Conservation (phyloP, 768 basidiomycete species). For the Phylloporus rhodoxanthus region DNA sequence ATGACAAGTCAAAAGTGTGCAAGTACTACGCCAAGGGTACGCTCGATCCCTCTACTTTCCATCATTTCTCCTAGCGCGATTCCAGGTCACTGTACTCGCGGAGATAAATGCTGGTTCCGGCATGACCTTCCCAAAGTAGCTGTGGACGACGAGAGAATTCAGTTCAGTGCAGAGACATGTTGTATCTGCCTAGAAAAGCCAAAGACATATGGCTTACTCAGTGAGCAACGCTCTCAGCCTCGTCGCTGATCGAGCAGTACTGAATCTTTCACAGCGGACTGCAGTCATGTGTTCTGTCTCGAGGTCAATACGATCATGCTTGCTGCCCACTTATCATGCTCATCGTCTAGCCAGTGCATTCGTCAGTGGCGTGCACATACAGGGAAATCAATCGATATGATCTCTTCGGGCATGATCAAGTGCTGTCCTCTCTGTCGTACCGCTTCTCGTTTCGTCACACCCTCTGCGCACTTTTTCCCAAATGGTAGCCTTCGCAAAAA, state of each 20-base stretch:
- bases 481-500: slow-evolving; percentile 50
- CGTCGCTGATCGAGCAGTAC: neutral
- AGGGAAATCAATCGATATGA: slow-evolving; percentile 45
- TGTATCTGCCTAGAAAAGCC: slow-evolving; percentile 75
- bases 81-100: slow-evolving; percentile 65
- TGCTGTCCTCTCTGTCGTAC: slow-evolving; percentile 75
- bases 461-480: slow-evolving; percentile 63
- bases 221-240: slow-evolving; percentile 34
- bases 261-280: slow-evolving; percentile 45
- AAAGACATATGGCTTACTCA: slow-evolving; percentile 58
- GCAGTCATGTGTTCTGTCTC: slow-evolving; percentile 75
- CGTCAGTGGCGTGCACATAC: slow-evolving; percentile 68
- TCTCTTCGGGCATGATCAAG: slow-evolving; percentile 58
- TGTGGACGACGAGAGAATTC: slow-evolving; percentile 19
- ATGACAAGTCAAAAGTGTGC: slow-evolving; percentile 68
- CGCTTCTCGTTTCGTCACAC: slow-evolving; percentile 61
- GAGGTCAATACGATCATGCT: slow-evolving; percentile 37
- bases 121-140: slow-evolving; percentile 37
- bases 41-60: slow-evolving; percentile 4
- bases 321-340: neutral
- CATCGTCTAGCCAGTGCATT: slow-evolving; percentile 51
- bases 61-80: neutral
- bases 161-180: slow-evolving; percentile 47
- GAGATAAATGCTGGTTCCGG: slow-evolving; percentile 70
- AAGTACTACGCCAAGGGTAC: slow-evolving; percentile 57